phyloP scores from a whole-genome alignment of 331 rosid species.

The Malus hybrid region DNA sequence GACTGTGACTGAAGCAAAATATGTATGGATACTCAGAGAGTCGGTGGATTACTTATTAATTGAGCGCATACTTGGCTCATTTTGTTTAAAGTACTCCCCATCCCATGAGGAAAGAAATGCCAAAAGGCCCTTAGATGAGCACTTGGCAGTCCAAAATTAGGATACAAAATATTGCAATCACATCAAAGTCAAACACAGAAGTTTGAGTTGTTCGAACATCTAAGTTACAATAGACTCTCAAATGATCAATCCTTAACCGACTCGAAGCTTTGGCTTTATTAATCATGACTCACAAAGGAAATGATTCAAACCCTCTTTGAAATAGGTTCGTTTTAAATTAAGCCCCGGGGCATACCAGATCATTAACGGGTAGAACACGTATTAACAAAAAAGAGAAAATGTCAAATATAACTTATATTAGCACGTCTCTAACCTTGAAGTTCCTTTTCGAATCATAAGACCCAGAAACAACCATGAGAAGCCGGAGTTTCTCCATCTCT shows the following conservation, averaged over 20 bases:
- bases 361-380: not conserved
- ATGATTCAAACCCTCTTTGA: too few species aligned
- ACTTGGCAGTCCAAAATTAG: not conserved
- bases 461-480: conserved; percentile 69
- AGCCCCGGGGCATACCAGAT: not conserved
- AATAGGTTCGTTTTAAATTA: too few species aligned
- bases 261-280: too few species aligned
- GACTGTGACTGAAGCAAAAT: not conserved
- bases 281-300: too few species aligned
- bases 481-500: conserved; percentile 63
- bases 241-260: not conserved
- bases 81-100: not conserved
- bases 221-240: not conserved
- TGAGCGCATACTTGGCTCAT: not conserved
- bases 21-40: not conserved
- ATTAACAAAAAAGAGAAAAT: not conserved
- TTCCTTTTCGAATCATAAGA: conserved; percentile 48
- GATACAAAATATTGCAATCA: not conserved
- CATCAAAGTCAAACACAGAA: not conserved
- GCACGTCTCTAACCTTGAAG: conserved; percentile 57
- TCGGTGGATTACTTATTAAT: not conserved
- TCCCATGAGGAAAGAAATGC: not conserved
- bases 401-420: not conserved
- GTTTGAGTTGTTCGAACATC: not conserved
- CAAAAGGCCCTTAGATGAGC: not conserved